Base-by-base conservation (phyloP, 176 grass and related monocot genomes). In the Eremochloa ophiuroides region DNA sequence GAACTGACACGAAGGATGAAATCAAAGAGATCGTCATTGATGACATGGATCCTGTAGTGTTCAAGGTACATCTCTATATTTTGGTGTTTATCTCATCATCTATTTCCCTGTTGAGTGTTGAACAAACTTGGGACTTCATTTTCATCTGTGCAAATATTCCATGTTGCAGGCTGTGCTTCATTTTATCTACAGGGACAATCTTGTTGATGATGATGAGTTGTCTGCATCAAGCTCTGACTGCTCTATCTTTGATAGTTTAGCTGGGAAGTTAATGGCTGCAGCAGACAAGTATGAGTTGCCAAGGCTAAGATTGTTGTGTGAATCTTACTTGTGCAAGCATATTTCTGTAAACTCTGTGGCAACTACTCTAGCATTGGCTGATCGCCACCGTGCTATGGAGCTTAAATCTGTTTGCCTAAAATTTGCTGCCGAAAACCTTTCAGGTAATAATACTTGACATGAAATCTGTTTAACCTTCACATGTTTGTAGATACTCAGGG, bases 361-460 rank as follows among this genome's bases (percentile, higher is more conserved):
- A 58, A 88, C 74, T 60, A 97, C 87, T 66, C 85, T 94, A 80
- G 92, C 89, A 59, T 82, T 97, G 73, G 94, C 94, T 46, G 91
- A 97, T 73, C 85, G 46, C 29, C 76, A 90, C 74, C 91, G 89
- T 86, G 94, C 94, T 35, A 87, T 48, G 69, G 94, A 97, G 44
- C 94, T 97, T 79, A 92, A 97, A 65, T 88, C 91, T 39, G 91
- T 91, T 84, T 97, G 91, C 82, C 87, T 97, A 34, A 94, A 89
- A 88, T 97, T 97, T 73, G 85, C 89, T 64, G 94, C 94, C 62
- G 94, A 94, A 81, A 94, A 94, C 67, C 94, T 97, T 87, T 82
- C 83, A 97, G 94, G 94, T 97, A 90, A 67, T 31, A 66, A 76
- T 13, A 66, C 44, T 76, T 41, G 2, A 35, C 64, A 46, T 56